A percentile compares a stretch with the other conserved stretches of the same genome.
These are phyloP conservation scores for Mucor plumbeus DNA, from an alignment of 371 early-diverging fungal species.

Conservation along the genomic window DNA sequence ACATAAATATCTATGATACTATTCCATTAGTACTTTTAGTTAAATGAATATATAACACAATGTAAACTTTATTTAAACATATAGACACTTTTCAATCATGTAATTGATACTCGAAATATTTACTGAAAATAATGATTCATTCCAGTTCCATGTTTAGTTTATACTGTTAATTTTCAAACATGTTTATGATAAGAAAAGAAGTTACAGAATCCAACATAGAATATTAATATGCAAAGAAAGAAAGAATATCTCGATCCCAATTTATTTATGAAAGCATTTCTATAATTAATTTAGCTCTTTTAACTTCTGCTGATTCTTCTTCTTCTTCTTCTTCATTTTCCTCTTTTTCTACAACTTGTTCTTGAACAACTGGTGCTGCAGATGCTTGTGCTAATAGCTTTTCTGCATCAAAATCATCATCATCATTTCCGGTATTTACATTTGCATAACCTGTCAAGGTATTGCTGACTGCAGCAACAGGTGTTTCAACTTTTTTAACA, in stretches of 20 bases:
- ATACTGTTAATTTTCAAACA: too few species aligned
- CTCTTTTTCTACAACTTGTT: conserved; percentile 11
- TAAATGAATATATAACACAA: too few species aligned
- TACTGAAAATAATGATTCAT: too few species aligned
- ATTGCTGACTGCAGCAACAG: conserved; percentile 11
- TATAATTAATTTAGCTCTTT: conserved; percentile 38
- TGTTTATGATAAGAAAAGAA: too few species aligned
- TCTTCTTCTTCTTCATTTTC: conserved; percentile 16
- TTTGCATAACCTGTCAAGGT: conserved; percentile 31
- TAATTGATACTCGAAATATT: too few species aligned
- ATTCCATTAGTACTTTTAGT: too few species aligned
- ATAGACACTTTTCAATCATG: too few species aligned
- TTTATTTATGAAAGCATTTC: conserved; percentile 24
- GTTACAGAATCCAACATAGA: too few species aligned
- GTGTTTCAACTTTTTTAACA: conserved; percentile 7
- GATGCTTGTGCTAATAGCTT: conserved; percentile 38
- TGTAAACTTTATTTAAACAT: too few species aligned
- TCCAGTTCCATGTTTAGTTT: too few species aligned
- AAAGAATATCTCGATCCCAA: not conserved
- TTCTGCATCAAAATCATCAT: conserved; percentile 53
- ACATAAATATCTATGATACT: too few species aligned
- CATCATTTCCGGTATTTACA: conserved; percentile 26
- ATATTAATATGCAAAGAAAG: too few species aligned
- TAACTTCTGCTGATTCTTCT: conserved; percentile 26
- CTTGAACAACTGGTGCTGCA: conserved; percentile 6